Conservation (phyloP, 805 yeast genomes). For the Candida fluviatilis region DNA sequence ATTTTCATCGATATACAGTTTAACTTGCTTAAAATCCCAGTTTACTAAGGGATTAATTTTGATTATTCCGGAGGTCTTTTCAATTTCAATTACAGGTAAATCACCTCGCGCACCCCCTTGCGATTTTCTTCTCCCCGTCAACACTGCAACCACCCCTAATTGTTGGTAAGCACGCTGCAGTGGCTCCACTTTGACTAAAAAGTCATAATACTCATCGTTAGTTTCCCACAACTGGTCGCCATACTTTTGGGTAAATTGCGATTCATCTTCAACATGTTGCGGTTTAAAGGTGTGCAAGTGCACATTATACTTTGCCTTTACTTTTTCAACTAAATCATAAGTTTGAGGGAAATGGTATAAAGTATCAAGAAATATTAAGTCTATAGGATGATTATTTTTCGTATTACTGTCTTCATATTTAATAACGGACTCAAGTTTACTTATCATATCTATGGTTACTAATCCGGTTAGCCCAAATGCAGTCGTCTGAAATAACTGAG, state of each 20-base stretch:
- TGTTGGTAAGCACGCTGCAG: conserved; percentile 77
- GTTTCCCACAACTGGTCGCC: conserved; percentile 83
- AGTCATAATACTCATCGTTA: conserved; percentile 80
- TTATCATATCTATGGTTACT: conserved; percentile 79
- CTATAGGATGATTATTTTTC: conserved; percentile 41
- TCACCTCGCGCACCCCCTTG: conserved; percentile 83
- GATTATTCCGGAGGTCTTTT: conserved; percentile 61
- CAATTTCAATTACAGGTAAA: conserved; percentile 74
- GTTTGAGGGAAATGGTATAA: conserved; percentile 96
- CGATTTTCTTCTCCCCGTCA: conserved; percentile 86
- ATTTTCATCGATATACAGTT: conserved; percentile 61
- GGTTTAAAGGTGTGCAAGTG: conserved; percentile 69
- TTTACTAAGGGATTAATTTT: conserved; percentile 86
- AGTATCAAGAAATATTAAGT: conserved; percentile 84
- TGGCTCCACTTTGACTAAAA: conserved; percentile 88
- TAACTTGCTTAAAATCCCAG: conserved; percentile 76
- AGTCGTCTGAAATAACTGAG: conserved; percentile 81
- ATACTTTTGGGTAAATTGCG: conserved; percentile 59
- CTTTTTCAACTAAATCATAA: conserved; percentile 58
- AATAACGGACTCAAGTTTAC: conserved; percentile 37
- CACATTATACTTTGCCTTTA: conserved; percentile 52
- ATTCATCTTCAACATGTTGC: conserved; percentile 46
- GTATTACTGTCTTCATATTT: conserved; percentile 2
- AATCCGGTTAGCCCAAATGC: conserved; percentile 94
- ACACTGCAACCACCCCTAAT: conserved; percentile 72